A percentile compares a stretch with the other conserved stretches of the same genome.
phyloP scores from a whole-genome alignment of 2,329 filamentous ascomycete species.

The Fusarium nelsonii region DNA sequence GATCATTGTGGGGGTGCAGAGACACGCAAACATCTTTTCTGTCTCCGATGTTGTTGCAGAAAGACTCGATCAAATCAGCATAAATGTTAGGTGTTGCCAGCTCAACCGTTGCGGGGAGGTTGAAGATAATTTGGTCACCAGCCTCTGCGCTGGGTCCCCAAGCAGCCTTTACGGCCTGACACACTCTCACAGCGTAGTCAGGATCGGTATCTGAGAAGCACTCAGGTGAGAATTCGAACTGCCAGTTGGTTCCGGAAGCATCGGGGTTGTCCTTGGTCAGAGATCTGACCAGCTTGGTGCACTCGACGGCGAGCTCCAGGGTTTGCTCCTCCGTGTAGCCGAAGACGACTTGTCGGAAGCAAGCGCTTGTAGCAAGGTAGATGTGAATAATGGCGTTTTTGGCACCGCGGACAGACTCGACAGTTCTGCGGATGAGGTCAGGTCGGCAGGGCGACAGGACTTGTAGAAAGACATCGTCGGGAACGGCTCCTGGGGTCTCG shows the following conservation, averaged over 20 bases:
- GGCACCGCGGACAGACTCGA: conserved; percentile 87
- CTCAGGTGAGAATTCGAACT: conserved; percentile 87
- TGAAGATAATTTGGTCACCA: conserved; percentile 84
- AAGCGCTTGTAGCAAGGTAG: conserved; percentile 95
- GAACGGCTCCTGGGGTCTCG: conserved; percentile 58
- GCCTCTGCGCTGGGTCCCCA: conserved; percentile 86
- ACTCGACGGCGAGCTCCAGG: conserved; percentile 84
- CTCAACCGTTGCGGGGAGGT: conserved; percentile 95
- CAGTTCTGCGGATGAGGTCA: conserved; percentile 87
- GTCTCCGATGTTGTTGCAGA: conserved; percentile 88
- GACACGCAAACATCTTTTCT: conserved; percentile 88
- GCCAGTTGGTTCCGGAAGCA: conserved; percentile 73
- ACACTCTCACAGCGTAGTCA: conserved; percentile 85
- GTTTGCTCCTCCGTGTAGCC: conserved; percentile 85
- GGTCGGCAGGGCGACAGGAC: conserved; percentile 92
- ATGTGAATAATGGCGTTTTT: conserved; percentile 97
- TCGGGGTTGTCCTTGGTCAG: conserved; percentile 85
- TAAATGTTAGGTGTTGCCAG: conserved; percentile 95
- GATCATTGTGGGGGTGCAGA: conserved; percentile 94
- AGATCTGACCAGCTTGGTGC: conserved; percentile 85
- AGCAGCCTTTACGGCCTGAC: conserved; percentile 91
- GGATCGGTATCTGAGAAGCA: conserved; percentile 91
- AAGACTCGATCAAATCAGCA: conserved; percentile 96
- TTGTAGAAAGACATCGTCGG: conserved; percentile 87
- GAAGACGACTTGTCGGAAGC: conserved; percentile 93